Evolutionary conservation across 2,329 filamentous ascomycete species (phyloP).

Genomic region (Pseudohalonectria lignicola): DNA sequence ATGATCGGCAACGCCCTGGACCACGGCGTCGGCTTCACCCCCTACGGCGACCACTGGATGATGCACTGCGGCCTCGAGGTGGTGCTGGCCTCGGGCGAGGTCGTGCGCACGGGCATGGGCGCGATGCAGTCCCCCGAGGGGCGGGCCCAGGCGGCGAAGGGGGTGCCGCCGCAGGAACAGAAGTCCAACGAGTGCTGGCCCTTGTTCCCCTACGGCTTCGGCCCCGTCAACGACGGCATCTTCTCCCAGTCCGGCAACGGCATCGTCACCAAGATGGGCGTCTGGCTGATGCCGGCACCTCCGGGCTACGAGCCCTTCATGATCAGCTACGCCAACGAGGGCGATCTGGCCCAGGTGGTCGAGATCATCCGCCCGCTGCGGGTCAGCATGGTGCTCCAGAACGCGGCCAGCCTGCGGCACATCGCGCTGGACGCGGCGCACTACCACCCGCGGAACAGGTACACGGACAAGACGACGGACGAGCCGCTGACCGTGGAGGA

Average conservation of each 20-base stretch:
- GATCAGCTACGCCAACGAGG: constrained; percentile 24
- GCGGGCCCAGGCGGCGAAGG: constrained; percentile 16
- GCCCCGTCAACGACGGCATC: constrained; percentile 29
- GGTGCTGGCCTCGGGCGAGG: constrained; percentile 25
- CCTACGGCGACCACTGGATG: constrained; percentile 27
- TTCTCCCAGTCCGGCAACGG: constrained; percentile 41
- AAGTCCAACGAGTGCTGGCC: constrained; percentile 14
- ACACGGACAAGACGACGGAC: constrained; percentile 20
- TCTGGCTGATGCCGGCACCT: constrained; percentile 25
- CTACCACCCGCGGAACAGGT: not conserved
- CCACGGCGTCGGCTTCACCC: constrained; percentile 33
- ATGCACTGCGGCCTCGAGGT: constrained; percentile 18
- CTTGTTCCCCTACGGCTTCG: constrained; percentile 26
- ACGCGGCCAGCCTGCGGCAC: constrained; percentile 31
- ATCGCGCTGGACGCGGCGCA: constrained; percentile 18
- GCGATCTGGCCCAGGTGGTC: constrained; percentile 21
- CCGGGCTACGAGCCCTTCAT: constrained; percentile 24
- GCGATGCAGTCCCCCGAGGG: constrained; percentile 25
- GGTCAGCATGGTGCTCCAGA: constrained; percentile 24
- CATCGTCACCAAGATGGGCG: constrained; percentile 43
- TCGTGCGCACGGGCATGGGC: constrained; percentile 35
- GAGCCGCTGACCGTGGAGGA: constrained; percentile 18
- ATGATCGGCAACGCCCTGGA: constrained; percentile 34
- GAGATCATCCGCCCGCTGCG: constrained; percentile 22
- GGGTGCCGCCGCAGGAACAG: constrained; percentile 17